Evolutionary conservation across 192 early-diverging fungal genomes (phyloP), one percentile per base, ranked within the genome.

Genomic region (Coemansia asiatica): DNA sequence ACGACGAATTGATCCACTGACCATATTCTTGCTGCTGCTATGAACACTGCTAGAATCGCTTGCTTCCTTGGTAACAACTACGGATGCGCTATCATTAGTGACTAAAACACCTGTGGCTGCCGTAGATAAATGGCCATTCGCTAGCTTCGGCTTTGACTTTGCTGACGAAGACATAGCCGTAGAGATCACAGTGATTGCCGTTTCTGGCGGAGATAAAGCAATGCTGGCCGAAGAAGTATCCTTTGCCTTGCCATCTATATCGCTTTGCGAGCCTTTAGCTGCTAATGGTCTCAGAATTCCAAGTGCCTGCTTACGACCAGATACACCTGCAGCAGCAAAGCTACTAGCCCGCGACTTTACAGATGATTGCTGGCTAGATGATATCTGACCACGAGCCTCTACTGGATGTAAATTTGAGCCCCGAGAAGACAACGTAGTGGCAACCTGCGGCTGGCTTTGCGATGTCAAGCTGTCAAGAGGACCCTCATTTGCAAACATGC

Each of bases 371-470:
- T 48, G n/a, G 6, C 46, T 49, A 26, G 51, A n/a, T n/a, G 48
- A 4, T 6, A 78, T 69, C 58, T 59, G 61, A 0, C 76, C 76
- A 9, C 76, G 76, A 22, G 76, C 76, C 50, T 72, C 71, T 21
- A 78, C 47, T 13, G 61, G 70, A 47, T 44, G 67, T 1, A 67
- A 21, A 18, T 40, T 48, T 26, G 63, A 51, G 40, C 40, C 10
- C 40, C 40, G 40, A 44, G 40, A 5, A 44, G 15, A 44, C 56
- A 69, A 62, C 60, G 66, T 61, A 23, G 67, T 66, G 3, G 70
- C 76, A 16, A 78, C 58, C 21, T 25, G 54, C 18, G 76, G 76
- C 59, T 55, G 58, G 49, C 60, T 72, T 25, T 27, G 69, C 50
- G 69, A 63, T 0, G 54, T 25, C 50, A 60, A 31, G 6, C 61